Conservation (phyloP, 352 stramenopile species). For the Phytophthora cactorum region DNA sequence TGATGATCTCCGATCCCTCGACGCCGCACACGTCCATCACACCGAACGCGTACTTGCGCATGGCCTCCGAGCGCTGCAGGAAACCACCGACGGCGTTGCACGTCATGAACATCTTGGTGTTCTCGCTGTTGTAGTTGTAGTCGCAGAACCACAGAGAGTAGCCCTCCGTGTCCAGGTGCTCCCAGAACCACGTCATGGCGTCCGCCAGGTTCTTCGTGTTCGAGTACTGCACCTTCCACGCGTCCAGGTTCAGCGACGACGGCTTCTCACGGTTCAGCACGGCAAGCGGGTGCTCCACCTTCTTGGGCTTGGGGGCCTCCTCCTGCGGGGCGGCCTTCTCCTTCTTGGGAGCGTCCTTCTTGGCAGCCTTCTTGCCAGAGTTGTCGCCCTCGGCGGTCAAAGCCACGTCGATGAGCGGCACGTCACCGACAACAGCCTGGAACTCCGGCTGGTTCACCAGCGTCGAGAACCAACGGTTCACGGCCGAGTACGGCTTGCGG, state of each 20-base stretch:
- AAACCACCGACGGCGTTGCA: slow-evolving; percentile 93
- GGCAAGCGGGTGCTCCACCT: slow-evolving; percentile 70
- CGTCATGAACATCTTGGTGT: slow-evolving; percentile 94
- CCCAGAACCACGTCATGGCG: slow-evolving; percentile 93
- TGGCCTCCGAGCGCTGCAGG: slow-evolving; percentile 91
- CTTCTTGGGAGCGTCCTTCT: slow-evolving; percentile 52
- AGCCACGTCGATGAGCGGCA: slow-evolving; percentile 38
- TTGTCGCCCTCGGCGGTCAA: slow-evolving; percentile 70
- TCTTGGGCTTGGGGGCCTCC: slow-evolving; percentile 69
- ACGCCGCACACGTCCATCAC: slow-evolving; percentile 82
- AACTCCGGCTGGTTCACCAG: slow-evolving; percentile 96
- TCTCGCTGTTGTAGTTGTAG: slow-evolving; percentile 62
- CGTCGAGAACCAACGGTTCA: slow-evolving; percentile 93
- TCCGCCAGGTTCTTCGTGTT: slow-evolving; percentile 86
- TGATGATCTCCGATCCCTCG: slow-evolving; percentile 78
- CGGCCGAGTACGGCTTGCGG: slow-evolving; percentile 86
- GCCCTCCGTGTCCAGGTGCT: slow-evolving; percentile 87
- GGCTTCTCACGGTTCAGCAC: slow-evolving; percentile 64
- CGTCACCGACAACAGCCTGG: slow-evolving; percentile 90
- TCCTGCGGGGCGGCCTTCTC: slow-evolving; percentile 47
- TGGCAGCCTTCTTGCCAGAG: slow-evolving; percentile 35
- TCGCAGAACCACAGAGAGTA: slow-evolving; percentile 90
- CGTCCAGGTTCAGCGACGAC: slow-evolving; percentile 82
- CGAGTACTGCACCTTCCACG: slow-evolving; percentile 94
- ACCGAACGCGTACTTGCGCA: slow-evolving; percentile 94